phyloP scores from a whole-genome alignment of 2,329 filamentous ascomycete species.

The Scedosporium aurantiacum region DNA sequence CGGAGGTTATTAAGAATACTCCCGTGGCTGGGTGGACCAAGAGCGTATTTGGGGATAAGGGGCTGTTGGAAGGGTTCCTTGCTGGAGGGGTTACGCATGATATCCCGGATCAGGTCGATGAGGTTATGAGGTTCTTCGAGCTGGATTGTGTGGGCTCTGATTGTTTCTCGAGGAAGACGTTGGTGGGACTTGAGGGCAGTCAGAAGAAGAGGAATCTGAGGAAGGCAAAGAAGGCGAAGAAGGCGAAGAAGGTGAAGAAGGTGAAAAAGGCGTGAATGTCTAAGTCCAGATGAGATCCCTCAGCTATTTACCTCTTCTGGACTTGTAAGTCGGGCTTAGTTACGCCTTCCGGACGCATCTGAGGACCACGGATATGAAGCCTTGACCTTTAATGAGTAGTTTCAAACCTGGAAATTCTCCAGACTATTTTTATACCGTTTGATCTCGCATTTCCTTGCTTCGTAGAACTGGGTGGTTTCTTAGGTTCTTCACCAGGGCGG shows the following conservation, averaged over 20 bases:
- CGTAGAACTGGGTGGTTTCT: too few species aligned
- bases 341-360: too few species aligned
- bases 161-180: constrained; percentile 13
- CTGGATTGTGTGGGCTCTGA: constrained; percentile 9
- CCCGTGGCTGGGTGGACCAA: constrained; percentile 11
- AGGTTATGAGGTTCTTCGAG: constrained; percentile 13
- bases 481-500: too few species aligned
- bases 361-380: too few species aligned
- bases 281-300: too few species aligned
- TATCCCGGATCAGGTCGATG: constrained; percentile 11
- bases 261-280: not conserved
- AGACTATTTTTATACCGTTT: too few species aligned
- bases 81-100: constrained; percentile 11
- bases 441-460: too few species aligned
- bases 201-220: not conserved
- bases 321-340: too few species aligned
- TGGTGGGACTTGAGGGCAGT: not conserved
- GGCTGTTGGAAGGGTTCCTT: constrained; percentile 12
- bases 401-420: too few species aligned
- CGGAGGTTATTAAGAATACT: constrained; percentile 2
- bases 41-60: constrained; percentile 10
- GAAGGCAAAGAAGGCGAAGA: not conserved
- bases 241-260: not conserved
- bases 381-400: too few species aligned
- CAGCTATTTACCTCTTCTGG: too few species aligned